Evolutionary conservation across 2,329 filamentous ascomycete species (phyloP).

Genomic region (Xylaria sp.): DNA sequence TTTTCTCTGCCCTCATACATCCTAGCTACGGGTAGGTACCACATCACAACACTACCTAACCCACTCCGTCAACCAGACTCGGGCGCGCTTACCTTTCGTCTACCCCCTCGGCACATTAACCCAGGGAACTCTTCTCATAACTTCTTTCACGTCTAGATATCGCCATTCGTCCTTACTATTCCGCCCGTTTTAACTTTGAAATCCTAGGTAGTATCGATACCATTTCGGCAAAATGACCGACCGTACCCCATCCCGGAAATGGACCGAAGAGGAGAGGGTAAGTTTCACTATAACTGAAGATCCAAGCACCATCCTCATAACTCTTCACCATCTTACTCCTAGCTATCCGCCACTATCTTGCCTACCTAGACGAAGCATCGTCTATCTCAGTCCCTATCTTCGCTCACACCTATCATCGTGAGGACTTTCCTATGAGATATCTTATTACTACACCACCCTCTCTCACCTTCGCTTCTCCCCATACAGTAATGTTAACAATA

Average conservation of each 20-base stretch:
- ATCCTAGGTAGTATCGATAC: neutral
- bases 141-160: neutral
- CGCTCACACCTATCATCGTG: neutral
- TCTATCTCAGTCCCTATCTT: neutral
- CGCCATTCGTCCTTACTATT: neutral
- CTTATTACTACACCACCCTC: too few species aligned
- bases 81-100: neutral
- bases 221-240: constrained; percentile 19
- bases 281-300: neutral
- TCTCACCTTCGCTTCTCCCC: neutral
- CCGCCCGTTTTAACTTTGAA: neutral
- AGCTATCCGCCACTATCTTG: neutral
- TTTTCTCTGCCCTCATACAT: neutral
- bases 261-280: constrained; percentile 29
- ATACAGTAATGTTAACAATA: neutral
- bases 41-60: neutral
- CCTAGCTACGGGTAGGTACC: too few species aligned
- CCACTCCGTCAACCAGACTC: neutral
- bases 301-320: neutral
- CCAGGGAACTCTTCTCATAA: neutral
- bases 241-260: neutral
- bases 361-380: neutral
- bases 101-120: neutral
- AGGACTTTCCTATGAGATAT: neutral
- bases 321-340: neutral